A percentile compares a stretch with the other conserved stretches of the same genome.
Evolutionary conservation across 805 yeast genomes (phyloP).

Genomic region (Candida ponderosae): DNA sequence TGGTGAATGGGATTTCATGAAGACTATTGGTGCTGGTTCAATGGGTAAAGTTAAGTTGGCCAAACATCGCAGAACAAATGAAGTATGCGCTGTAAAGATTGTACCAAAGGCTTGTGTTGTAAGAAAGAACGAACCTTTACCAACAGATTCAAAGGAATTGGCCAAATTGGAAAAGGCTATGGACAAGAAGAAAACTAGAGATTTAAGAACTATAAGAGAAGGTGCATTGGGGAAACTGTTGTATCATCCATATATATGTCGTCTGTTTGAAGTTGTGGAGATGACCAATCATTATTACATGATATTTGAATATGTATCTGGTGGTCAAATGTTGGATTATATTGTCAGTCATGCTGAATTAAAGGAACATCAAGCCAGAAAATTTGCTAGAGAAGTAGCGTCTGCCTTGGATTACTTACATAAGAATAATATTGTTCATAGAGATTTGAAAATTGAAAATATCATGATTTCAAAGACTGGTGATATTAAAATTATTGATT

Average conservation of each 20-base stretch:
- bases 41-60: conserved; percentile 99
- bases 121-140: conserved; percentile 62
- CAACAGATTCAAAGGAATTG: conserved; percentile 48
- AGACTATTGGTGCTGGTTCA: conserved; percentile 96
- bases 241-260: conserved; percentile 87
- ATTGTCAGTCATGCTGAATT: conserved; percentile 93
- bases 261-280: conserved; percentile 87
- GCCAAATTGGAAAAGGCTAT: conserved; percentile 59
- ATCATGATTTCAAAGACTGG: conserved; percentile 92
- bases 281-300: conserved; percentile 96
- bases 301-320: conserved; percentile 94
- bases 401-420: conserved; percentile 93
- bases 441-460: conserved; percentile 94
- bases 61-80: conserved; percentile 70
- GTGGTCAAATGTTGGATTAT: conserved; percentile 96
- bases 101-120: conserved; percentile 83
- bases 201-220: conserved; percentile 87
- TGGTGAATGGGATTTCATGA: conserved; percentile 95
- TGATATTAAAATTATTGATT: conserved; percentile 91
- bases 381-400: conserved; percentile 91
- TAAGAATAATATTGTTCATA: conserved; percentile 88
- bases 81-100: conserved; percentile 86
- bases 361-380: conserved; percentile 89
- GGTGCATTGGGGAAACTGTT: conserved; percentile 88
- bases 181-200: conserved; percentile 82